Percentiles rank a stretch among this genome's conserved stretches.
These are phyloP conservation scores for Capsella rubella DNA, from an alignment of 441 rosid genomes.

Conservation along the genomic window DNA sequence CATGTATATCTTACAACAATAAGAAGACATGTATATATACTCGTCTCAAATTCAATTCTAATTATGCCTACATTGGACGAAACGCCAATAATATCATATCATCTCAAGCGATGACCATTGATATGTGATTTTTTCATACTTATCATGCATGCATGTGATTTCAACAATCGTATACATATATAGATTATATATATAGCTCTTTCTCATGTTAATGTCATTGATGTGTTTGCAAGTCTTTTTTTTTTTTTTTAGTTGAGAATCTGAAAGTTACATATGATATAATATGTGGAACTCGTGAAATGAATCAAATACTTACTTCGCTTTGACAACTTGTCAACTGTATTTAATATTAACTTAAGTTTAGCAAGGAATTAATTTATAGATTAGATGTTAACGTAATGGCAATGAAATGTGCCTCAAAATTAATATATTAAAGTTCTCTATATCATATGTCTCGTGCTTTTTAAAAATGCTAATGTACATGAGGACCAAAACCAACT, in stretches of 20 bases:
- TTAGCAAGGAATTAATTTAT: background rate
- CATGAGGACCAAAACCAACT: conserved; percentile 20
- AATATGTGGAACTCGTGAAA: no score
- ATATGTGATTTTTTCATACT: background rate
- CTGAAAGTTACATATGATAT: no score
- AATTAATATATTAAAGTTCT: background rate
- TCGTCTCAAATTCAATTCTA: background rate
- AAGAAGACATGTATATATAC: background rate
- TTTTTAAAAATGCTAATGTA: conserved; percentile 18
- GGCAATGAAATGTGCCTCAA: background rate
- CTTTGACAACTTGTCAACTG: background rate
- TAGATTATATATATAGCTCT: background rate
- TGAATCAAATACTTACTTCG: background rate
- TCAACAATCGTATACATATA: background rate
- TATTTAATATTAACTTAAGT: no score
- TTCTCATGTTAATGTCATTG: no score
- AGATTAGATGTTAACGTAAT: background rate
- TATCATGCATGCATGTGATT: background rate
- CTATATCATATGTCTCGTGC: conserved; percentile 17
- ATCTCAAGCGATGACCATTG: background rate
- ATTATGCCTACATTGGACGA: background rate
- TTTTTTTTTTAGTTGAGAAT: no score
- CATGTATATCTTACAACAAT: background rate
- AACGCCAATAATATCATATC: background rate
- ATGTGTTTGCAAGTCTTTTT: no score